These are phyloP conservation scores for Haplographium delicatum DNA, from an alignment of 495 filamentous ascomycete genomes.

Conservation along the genomic window DNA sequence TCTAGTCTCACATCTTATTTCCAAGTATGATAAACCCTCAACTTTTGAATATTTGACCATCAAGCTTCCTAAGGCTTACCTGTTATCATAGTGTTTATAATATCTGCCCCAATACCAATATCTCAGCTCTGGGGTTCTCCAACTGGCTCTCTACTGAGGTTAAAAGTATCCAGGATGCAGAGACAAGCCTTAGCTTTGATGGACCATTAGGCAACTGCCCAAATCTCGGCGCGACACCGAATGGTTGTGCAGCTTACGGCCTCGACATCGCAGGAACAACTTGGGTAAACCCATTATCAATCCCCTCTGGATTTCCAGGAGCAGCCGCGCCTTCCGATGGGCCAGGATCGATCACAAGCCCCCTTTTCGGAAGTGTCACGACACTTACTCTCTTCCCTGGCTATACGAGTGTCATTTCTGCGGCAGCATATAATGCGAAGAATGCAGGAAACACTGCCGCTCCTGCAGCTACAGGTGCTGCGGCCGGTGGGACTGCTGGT, in stretches of 20 bases:
- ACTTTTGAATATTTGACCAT: too few species aligned
- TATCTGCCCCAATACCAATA: background rate
- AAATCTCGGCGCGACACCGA: background rate
- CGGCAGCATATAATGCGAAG: background rate
- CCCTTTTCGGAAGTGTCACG: background rate
- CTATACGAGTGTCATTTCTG: background rate
- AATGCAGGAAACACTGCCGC: background rate
- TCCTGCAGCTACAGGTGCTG: background rate
- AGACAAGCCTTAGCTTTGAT: background rate
- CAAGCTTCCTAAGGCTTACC: background rate
- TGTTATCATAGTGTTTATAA: background rate
- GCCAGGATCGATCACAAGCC: background rate
- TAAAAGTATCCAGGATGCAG: background rate
- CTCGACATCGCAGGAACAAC: background rate
- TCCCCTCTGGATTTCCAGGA: background rate
- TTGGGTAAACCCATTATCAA: background rate
- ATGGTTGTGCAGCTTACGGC: background rate
- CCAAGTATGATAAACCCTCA: too few species aligned
- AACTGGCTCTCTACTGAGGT: background rate
- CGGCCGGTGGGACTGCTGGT: background rate
- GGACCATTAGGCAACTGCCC: background rate
- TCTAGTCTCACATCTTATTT: background rate
- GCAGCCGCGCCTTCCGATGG: background rate
- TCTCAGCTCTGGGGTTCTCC: background rate
- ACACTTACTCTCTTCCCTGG: background rate